Base-by-base conservation (phyloP, 768 basidiomycete species). In the Xanthoconium stramineum region DNA sequence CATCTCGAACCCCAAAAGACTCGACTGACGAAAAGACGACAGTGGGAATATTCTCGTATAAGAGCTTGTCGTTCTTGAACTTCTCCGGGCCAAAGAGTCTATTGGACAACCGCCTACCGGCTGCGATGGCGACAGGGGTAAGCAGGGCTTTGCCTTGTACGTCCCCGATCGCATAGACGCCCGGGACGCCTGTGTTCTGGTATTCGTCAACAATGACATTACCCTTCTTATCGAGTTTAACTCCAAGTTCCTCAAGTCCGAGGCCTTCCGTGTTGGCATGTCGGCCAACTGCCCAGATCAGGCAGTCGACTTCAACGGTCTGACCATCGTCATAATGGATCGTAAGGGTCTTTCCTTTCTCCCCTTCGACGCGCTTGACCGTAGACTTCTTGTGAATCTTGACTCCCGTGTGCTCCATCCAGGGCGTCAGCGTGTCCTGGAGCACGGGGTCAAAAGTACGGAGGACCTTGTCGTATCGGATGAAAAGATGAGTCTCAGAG, bases 111-210 rank as follows among this genome's bases (percentile, higher is more conserved):
- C 94, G 77, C 57, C 97, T 78, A 20, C 94, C 97, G 15, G 97
- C 97, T 47, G 96, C 96, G 55, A 99, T 96, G 40, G 97, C 97
- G 11, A 99, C 97, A 15, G 97, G 97, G 5, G 97, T 99, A 56
- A 99, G 79, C 33, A 96, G 78, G 42, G 85, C 91, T 72, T 97
- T 95, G 58, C 97, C 97, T 61, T 84, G 84, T 20, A 94, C 92
- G 68, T 99, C 97, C 3, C 97, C 97, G 54, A 98, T 86, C 3
- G 94, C 84, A 43, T 80, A 86, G 62, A 98, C 78, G 44, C 83
- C 80, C 32, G 81, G 74, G 19, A 94, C 81, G 50, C 69, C 80
- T 49, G 91, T 84, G 68, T 88, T 86, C 78, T 99, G 96, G 71
- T 83, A 97, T 65, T 96, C 90, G 72, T 99, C 92, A 36, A 94